A percentile compares a stretch with the other conserved stretches of the same genome.
These are phyloP conservation scores for Amphirosellinia nigrospora DNA, from an alignment of 495 filamentous ascomycete species.

Conservation along the genomic window DNA sequence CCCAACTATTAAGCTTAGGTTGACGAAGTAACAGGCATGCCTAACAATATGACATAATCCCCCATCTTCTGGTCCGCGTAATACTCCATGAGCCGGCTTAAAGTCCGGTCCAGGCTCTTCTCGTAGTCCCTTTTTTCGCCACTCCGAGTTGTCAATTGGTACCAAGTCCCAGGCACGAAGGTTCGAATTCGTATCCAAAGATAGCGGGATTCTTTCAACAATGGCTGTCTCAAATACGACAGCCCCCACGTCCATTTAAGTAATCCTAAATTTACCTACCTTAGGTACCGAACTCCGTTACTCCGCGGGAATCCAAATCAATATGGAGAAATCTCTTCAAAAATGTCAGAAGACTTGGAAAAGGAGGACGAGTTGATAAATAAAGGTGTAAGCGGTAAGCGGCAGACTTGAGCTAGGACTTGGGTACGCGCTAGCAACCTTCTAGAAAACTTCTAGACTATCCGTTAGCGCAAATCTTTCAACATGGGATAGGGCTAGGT, in stretches of 20 bases:
- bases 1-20: not conserved
- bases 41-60: not conserved
- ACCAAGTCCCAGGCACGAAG: not conserved
- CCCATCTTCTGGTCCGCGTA: not conserved
- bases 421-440: not conserved
- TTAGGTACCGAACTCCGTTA: no score
- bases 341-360: not conserved
- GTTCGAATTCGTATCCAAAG: not conserved
- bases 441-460: constrained; percentile 17
- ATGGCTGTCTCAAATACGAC: not conserved
- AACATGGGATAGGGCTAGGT: not conserved
- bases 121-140: not conserved
- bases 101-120: not conserved
- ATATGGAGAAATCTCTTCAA: not conserved
- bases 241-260: not conserved
- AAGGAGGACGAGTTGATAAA: no score
- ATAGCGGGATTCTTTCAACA: not conserved
- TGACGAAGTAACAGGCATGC: not conserved
- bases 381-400: no score
- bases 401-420: not conserved
- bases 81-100: not conserved
- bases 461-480: not conserved
- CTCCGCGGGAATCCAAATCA: not conserved
- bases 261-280: not conserved
- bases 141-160: not conserved